Base-by-base conservation (phyloP, 2,329 filamentous ascomycete species). In the Curvularia sp. region DNA sequence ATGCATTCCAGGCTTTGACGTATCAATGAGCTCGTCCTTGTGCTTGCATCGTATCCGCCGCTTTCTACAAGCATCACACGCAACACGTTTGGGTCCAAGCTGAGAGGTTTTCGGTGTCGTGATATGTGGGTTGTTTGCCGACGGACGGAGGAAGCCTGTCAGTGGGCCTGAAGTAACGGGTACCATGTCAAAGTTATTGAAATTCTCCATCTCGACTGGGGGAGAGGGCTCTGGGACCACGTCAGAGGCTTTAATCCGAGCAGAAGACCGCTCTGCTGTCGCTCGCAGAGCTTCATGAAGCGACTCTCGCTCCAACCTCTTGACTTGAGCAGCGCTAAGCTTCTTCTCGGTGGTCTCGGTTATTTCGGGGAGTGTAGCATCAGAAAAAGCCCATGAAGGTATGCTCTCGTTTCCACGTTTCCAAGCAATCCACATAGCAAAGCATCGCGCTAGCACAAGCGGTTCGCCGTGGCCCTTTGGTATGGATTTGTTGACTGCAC, bases 351-450 rank as follows among this genome's bases (percentile, higher is more conserved):
- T 63, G 3, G 62, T 60, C 7, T 76, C 72, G 18, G 59, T 50
- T 12, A 61, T 43, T 50, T 77, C 83, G 45, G 81, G 81, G 43
- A 86, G 78, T 15, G 82, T 79, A 45, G 81, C 81, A 63, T 87
- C 84, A 1, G 84, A 84, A 54, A 84, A 80, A 39, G 86, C 86
- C 87, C 87, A 89, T 43, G 82, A 79, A 28, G 86, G 85, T 47
- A 87, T 84, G 55, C 78, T 78, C 62, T 88, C 86, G 67, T 88
- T 87, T 10, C 87, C 87, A 53, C 84, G 83, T 71, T 89, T 89
- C 87, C 87, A 89, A 3, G 87, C 85, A 56, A 85, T 82, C 87
- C 87, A 89, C 55, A 88, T 79, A 5, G 86, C 87, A 63, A 89
- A 89, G 15, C 77, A 82, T 64, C 83, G 82, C 55, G 86, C 83